Conservation (phyloP, 1,284 basidiomycete genomes). For the Cutaneotrichosporon spelunceum region DNA sequence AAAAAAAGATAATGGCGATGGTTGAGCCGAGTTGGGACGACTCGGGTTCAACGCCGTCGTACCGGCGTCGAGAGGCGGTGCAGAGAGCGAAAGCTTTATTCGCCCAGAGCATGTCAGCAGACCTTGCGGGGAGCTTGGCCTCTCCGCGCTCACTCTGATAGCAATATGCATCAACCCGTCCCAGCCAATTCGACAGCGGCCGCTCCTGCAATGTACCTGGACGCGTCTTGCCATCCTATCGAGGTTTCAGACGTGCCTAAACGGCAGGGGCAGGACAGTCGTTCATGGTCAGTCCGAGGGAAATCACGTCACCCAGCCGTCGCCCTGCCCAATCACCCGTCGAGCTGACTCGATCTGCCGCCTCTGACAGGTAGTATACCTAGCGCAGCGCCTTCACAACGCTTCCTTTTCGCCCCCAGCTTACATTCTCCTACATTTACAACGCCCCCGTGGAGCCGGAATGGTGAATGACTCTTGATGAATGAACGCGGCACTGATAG, state of each 20-base stretch:
- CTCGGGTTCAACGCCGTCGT: too few relatives aligned
- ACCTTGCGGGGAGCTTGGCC: too few relatives aligned
- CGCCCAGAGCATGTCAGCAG: too few relatives aligned
- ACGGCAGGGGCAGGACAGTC: not conserved
- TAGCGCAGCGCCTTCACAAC: not conserved
- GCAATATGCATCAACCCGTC: too few relatives aligned
- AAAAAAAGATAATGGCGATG: too few relatives aligned
- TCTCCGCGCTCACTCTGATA: too few relatives aligned
- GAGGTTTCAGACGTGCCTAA: not conserved
- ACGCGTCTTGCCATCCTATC: not conserved
- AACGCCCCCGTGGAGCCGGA: not conserved
- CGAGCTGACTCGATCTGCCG: not conserved
- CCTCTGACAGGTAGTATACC: not conserved
- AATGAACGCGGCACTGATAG: not conserved
- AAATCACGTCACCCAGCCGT: not conserved
- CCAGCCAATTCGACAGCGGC: too few relatives aligned
- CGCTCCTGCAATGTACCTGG: too few relatives aligned
- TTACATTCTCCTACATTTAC: constrained; percentile 7
- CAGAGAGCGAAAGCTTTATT: too few relatives aligned
- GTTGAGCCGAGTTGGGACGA: too few relatives aligned
- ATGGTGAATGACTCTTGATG: not conserved
- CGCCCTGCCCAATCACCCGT: not conserved
- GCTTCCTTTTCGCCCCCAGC: not conserved
- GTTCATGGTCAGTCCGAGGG: not conserved
- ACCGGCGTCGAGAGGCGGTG: too few relatives aligned